Conservation (phyloP, 2,329 filamentous ascomycete genomes). For the Fusarium sp. region DNA sequence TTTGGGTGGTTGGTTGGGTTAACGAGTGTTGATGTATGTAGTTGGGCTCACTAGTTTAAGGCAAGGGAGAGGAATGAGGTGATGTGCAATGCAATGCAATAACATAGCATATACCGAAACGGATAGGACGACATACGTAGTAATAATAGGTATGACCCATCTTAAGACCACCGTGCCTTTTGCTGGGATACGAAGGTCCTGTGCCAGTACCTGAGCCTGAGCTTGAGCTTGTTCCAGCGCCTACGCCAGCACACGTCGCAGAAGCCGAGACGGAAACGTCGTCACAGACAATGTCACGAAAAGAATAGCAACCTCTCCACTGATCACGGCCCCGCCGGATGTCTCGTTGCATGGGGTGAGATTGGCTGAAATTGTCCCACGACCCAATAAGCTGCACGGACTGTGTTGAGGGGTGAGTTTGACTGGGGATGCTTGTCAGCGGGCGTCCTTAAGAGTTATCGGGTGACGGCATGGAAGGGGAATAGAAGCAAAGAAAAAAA, state of each 20-base stretch:
- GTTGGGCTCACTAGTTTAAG: constrained; percentile 30
- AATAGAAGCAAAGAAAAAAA: constrained; percentile 45
- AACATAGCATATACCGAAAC: constrained; percentile 30
- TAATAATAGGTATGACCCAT: constrained; percentile 97
- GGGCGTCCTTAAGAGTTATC: constrained; percentile 35
- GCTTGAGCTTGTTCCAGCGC: constrained; percentile 40
- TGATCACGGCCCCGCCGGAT: constrained; percentile 77
- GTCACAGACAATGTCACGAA: constrained; percentile 87
- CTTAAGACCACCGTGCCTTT: constrained; percentile 82
- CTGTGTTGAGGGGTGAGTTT: constrained; percentile 70
- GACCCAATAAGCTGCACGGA: constrained; percentile 88
- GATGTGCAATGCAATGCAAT: constrained; percentile 17
- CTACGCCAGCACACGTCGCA: constrained; percentile 41
- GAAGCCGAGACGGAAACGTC: constrained; percentile 65
- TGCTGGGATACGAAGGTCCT: constrained; percentile 49
- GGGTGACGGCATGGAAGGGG: constrained; percentile 40
- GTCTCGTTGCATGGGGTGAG: constrained; percentile 87
- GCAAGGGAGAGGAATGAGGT: constrained; percentile 41
- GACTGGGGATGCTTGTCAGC: constrained; percentile 59
- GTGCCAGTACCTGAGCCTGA: constrained; percentile 38
- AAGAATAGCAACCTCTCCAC: constrained; percentile 90
- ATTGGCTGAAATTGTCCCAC: constrained; percentile 91
- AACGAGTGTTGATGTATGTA: constrained; percentile 25
- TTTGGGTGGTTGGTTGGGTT: constrained; percentile 37
- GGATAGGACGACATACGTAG: constrained; percentile 74